A percentile compares a stretch with the other conserved stretches of the same genome.
Conservation (phyloP, 345 rosid species). For the Firmiana major region DNA sequence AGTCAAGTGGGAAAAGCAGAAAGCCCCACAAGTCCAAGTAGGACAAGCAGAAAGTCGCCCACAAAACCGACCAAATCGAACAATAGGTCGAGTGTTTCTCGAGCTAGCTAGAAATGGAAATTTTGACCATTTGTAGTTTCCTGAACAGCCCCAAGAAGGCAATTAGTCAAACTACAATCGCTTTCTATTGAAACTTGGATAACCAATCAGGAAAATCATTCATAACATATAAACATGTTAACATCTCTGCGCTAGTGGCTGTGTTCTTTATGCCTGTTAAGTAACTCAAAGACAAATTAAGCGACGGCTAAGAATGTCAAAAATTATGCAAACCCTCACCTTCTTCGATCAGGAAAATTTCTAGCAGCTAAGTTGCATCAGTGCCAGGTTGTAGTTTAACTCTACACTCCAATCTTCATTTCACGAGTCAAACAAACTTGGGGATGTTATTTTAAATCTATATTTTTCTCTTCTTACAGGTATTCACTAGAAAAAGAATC, state of each 20-base stretch:
- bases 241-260: background rate
- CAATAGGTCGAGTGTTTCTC: constrained; percentile 10
- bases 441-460: background rate
- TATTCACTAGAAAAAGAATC: background rate
- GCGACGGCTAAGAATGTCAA: background rate
- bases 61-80: constrained; percentile 32
- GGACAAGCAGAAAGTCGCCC: constrained; percentile 18
- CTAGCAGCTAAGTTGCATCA: background rate
- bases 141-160: background rate
- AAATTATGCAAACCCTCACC: background rate
- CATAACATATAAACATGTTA: background rate
- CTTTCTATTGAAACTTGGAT: constrained; percentile 1
- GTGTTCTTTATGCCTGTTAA: background rate
- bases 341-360: background rate
- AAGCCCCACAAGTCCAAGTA: constrained; percentile 21
- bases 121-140: background rate
- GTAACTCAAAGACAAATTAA: background rate
- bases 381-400: background rate
- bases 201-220: background rate
- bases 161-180: background rate
- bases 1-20: constrained; percentile 15
- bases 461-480: background rate
- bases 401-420: background rate
- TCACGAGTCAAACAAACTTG: background rate
- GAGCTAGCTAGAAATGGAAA: constrained; percentile 15